phyloP scores from a whole-genome alignment of 1,139 yeast species.

The Kluyveromyces sp. region DNA sequence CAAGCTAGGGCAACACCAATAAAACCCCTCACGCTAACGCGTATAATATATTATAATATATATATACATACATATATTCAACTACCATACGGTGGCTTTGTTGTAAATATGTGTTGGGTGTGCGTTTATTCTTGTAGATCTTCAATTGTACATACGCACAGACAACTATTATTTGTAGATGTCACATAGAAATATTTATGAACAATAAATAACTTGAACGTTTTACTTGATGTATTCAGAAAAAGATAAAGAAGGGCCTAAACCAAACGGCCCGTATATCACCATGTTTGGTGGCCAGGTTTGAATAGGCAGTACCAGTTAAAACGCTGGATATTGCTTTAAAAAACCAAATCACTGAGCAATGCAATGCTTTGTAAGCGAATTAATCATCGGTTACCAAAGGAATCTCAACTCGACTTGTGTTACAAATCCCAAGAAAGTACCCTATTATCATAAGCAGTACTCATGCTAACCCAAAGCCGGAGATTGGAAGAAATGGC shows the following conservation, averaged over 20 bases:
- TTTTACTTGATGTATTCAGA: not conserved
- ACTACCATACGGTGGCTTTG: no score
- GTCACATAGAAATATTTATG: no score
- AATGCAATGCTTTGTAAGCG: constrained; percentile 11
- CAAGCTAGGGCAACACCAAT: no score
- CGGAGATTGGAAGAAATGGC: constrained; percentile 17
- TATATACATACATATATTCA: no score
- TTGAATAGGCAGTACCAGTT: constrained; percentile 10
- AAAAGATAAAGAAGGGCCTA: not conserved
- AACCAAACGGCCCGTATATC: not conserved
- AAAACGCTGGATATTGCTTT: constrained; percentile 5
- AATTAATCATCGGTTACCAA: constrained; percentile 11
- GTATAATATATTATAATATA: no score
- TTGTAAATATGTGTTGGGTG: no score
- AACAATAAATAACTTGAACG: no score
- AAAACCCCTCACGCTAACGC: no score
- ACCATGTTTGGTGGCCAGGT: not conserved
- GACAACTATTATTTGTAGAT: no score
- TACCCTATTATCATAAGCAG: constrained; percentile 19
- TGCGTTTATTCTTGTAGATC: no score
- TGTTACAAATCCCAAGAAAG: constrained; percentile 8
- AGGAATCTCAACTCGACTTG: constrained; percentile 9
- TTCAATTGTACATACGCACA: no score
- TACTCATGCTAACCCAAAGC: constrained; percentile 17
- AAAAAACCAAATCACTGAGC: not conserved